A percentile compares a stretch with the other conserved stretches of the same genome.
Conservation (phyloP, 169 alveolate genomes). For the Plasmodium gallinaceum region DNA sequence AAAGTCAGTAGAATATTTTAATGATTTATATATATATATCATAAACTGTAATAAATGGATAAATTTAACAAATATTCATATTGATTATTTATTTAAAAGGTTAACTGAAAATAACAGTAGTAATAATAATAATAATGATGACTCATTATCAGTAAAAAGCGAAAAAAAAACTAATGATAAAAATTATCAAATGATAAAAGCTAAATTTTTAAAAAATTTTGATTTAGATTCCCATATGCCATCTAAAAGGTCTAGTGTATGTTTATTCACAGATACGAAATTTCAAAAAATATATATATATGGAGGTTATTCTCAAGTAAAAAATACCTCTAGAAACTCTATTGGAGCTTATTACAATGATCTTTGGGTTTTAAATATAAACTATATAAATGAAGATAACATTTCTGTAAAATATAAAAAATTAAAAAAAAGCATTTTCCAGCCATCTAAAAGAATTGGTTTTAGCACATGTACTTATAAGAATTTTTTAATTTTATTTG, state of each 20-base stretch:
- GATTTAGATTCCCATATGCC: constrained; percentile 61
- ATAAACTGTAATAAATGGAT: constrained; percentile 79
- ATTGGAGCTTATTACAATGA: constrained; percentile 88
- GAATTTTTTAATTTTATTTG: constrained; percentile 86
- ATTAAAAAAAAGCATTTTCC: constrained; percentile 78
- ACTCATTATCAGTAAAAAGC: background rate
- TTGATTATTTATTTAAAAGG: constrained; percentile 80
- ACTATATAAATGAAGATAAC: constrained; percentile 78
- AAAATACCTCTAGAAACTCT: constrained; percentile 87
- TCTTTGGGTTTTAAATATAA: constrained; percentile 91
- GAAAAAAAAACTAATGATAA: constrained; percentile 40
- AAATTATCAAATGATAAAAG: constrained; percentile 41
- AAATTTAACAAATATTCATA: constrained; percentile 71
- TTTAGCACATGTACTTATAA: constrained; percentile 84
- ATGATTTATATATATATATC: constrained; percentile 87
- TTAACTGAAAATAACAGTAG: constrained; percentile 62
- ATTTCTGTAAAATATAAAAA: constrained; percentile 79
- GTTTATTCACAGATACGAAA: constrained; percentile 60
- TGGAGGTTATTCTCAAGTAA: constrained; percentile 92
- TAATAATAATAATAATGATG: background rate
- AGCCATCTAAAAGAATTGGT: constrained; percentile 85
- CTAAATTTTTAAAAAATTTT: constrained; percentile 56
- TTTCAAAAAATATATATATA: constrained; percentile 84
- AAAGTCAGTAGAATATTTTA: constrained; percentile 88
- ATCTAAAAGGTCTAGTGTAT: constrained; percentile 52